These are phyloP conservation scores for Trichosporon sp. DNA, from an alignment of 1,284 basidiomycete genomes.

Conservation along the genomic window DNA sequence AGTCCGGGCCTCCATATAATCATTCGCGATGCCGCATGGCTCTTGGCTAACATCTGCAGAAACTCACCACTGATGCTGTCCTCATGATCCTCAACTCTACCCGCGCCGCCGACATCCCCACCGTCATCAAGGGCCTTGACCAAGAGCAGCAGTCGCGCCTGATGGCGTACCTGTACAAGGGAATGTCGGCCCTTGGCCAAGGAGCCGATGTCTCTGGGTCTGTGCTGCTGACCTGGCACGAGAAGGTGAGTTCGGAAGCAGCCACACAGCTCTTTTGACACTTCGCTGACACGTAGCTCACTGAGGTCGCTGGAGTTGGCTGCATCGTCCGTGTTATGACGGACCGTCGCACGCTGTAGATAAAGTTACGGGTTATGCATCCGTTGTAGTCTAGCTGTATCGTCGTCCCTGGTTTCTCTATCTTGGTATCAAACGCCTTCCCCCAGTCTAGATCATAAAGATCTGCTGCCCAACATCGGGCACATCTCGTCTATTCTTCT, in stretches of 20 bases:
- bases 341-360: constrained; percentile 77
- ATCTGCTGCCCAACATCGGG: neutral
- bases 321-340: constrained; percentile 98
- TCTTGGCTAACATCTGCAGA: constrained; percentile 58
- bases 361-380: constrained; percentile 28
- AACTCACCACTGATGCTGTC: constrained; percentile 77
- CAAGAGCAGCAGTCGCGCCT: constrained; percentile 84
- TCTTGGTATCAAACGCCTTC: neutral
- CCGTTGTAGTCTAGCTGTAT: constrained; percentile 30
- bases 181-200: constrained; percentile 63
- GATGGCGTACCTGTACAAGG: constrained; percentile 98
- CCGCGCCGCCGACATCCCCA: constrained; percentile 82
- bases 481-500: neutral
- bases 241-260: constrained; percentile 68
- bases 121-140: constrained; percentile 72
- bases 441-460: neutral
- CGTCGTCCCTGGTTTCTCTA: neutral
- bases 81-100: constrained; percentile 93
- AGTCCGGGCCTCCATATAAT: too few species aligned
- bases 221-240: constrained; percentile 91
- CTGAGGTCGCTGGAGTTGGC: constrained; percentile 91
- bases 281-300: constrained; percentile 65
- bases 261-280: too few species aligned
- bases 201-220: constrained; percentile 82
- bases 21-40: too few species aligned